phyloP scores from a whole-genome alignment of 2,329 filamentous ascomycete species.

The Diaporthe citri region DNA sequence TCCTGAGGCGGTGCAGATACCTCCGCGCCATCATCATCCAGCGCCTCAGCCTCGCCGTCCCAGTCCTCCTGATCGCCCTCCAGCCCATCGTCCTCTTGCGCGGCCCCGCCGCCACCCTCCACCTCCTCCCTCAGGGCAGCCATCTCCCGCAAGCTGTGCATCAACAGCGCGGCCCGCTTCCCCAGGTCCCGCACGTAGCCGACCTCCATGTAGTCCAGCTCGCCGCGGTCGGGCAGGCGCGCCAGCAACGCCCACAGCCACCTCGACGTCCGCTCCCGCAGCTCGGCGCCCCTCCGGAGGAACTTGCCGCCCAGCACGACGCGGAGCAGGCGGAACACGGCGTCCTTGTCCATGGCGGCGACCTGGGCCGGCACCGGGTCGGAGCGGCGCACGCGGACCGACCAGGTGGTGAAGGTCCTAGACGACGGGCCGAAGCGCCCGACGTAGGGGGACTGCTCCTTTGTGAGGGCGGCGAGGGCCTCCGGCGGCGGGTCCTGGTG shows the following conservation, averaged over 20 bases:
- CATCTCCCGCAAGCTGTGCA: constrained; percentile 67
- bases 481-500: constrained; percentile 65
- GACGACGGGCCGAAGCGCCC: constrained; percentile 65
- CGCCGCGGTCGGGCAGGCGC: constrained; percentile 78
- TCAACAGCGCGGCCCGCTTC: constrained; percentile 77
- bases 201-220: constrained; percentile 81
- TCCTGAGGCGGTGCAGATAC: constrained; percentile 14
- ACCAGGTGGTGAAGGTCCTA: constrained; percentile 65
- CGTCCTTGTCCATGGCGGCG: constrained; percentile 74
- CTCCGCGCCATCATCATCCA: constrained; percentile 48
- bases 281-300: constrained; percentile 68
- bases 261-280: constrained; percentile 76
- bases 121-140: constrained; percentile 59
- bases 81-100: constrained; percentile 60
- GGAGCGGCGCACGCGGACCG: constrained; percentile 61
- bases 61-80: constrained; percentile 54
- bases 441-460: constrained; percentile 55
- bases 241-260: constrained; percentile 91
- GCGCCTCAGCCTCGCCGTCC: constrained; percentile 53
- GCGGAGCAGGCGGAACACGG: constrained; percentile 74
- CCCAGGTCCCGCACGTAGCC: constrained; percentile 83
- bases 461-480: constrained; percentile 63
- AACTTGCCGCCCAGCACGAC: constrained; percentile 76
- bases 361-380: constrained; percentile 72
- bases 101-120: constrained; percentile 53